These are phyloP conservation scores for Lupinus albus DNA, from an alignment of 306 rosid genomes.

Conservation along the genomic window DNA sequence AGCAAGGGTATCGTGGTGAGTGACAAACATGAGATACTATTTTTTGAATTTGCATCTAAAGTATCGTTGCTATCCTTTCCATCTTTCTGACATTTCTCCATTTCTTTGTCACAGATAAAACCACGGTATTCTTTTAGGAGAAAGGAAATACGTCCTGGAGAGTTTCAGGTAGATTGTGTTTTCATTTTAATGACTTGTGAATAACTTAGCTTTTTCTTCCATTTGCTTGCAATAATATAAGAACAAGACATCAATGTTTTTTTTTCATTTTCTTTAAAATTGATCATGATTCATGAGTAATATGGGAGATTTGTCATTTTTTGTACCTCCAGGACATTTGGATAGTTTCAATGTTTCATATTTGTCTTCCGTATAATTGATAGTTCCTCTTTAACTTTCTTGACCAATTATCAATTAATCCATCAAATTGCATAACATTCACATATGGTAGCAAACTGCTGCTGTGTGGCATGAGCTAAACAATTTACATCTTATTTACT, in stretches of 20 bases:
- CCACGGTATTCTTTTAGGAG: slow-evolving; percentile 92
- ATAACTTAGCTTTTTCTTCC: slow-evolving; percentile 4
- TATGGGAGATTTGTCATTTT: not conserved
- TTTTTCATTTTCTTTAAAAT: not conserved
- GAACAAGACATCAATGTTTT: not conserved
- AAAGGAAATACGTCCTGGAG: slow-evolving; percentile 93
- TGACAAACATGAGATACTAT: slow-evolving; percentile 31
- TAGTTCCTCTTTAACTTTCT: slow-evolving; percentile 30
- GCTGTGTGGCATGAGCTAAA: slow-evolving; percentile 28
- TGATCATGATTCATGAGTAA: slow-evolving; percentile 12
- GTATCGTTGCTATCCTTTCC: slow-evolving; percentile 22
- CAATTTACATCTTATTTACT: slow-evolving; percentile 8
- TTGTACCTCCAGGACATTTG: slow-evolving; percentile 15
- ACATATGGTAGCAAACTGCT: slow-evolving; percentile 20
- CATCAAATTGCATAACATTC: slow-evolving; percentile 8
- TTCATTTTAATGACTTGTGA: slow-evolving; percentile 12
- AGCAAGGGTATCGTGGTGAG: slow-evolving; percentile 90
- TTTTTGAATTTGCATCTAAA: slow-evolving; percentile 24
- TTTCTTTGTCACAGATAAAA: slow-evolving; percentile 60
- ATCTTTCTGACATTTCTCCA: slow-evolving; percentile 24
- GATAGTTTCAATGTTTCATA: not conserved
- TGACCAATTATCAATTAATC: slow-evolving; percentile 5
- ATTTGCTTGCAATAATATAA: slow-evolving; percentile 3
- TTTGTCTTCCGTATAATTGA: slow-evolving; percentile 16
- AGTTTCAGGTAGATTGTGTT: slow-evolving; percentile 77